phyloP scores from a whole-genome alignment of 768 basidiomycete species.

The Hypsizygus marmoreus region DNA sequence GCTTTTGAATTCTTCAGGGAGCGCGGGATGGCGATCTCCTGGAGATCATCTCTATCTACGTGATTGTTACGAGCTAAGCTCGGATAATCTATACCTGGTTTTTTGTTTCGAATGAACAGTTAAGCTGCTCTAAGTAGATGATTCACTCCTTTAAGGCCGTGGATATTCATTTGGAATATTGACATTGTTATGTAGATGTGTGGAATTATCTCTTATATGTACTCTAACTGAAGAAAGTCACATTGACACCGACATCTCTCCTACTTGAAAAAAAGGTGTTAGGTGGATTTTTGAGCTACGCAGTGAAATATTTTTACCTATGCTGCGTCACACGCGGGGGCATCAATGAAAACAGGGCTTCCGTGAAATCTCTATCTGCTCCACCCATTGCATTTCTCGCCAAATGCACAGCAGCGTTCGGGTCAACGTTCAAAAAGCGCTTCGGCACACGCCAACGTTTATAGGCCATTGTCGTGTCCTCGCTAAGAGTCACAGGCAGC shows the following conservation, averaged over 20 bases:
- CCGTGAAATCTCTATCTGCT: slow-evolving; percentile 42
- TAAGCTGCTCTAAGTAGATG: no score
- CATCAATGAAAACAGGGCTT: slow-evolving; percentile 39
- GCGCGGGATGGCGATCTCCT: no score
- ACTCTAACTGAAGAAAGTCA: slow-evolving; percentile 31
- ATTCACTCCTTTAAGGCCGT: no score
- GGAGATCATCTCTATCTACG: no score
- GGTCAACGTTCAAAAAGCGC: slow-evolving; percentile 40
- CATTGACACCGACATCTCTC: slow-evolving; percentile 27
- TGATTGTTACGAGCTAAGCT: no score
- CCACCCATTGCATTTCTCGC: slow-evolving; percentile 58
- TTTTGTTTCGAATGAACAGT: no score
- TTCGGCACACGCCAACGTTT: slow-evolving; percentile 38
- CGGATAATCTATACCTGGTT: no score
- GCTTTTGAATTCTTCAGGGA: no score
- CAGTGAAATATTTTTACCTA: slow-evolving; percentile 29
- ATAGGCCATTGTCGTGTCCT: slow-evolving; percentile 37
- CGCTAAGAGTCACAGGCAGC: slow-evolving; percentile 32
- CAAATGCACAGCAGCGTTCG: slow-evolving; percentile 51
- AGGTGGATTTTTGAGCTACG: background rate
- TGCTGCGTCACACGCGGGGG: slow-evolving; percentile 38
- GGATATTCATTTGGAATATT: no score
- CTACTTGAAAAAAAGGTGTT: slow-evolving; percentile 12
- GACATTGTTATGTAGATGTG: no score
- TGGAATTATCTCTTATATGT: no score